Evolutionary conservation across 176 grass and related monocot genomes (phyloP), one percentile per base, ranked within the genome.

Genomic region (Puya raimondii): DNA sequence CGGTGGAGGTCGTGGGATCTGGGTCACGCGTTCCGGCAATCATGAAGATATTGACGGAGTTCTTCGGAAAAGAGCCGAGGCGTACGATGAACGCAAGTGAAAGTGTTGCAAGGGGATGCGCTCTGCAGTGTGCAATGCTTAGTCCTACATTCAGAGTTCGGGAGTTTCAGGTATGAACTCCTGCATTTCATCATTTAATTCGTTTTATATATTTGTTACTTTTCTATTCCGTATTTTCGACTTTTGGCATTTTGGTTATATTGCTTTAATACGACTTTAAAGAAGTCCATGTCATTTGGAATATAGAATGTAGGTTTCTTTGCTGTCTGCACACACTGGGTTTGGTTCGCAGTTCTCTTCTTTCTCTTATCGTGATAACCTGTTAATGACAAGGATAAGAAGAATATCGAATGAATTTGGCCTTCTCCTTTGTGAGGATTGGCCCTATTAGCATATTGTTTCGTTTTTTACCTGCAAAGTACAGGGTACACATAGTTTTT

Each of bases 71-170:
- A 65, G 88, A 91, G 49, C 85, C 91, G 0, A 88, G 85, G 50
- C 73, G 91, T 42, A 89, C 92, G 1, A 89, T 96, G 92, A 96
- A 96, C 74, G 92, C 92, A n/a, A 96, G 85, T 51, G 92, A 96
- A 66, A 91, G 92, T 79, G 88, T 96, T 3, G 92, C 92, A 2
- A 61, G 83, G 4, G 92, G 92, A 12, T 97, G 93, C 17, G 77
- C 86, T 63, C 86, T 97, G 48, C 80, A 96, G 29, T 96, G 92
- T 85, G 92, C 92, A 56, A 88, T 96, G 51, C 88, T 91, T 23
- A 96, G 92, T 67, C 92, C 92, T 64, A 96, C 92, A 48, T 96
- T 96, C 59, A 96, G 85, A 91, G 92, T 96, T 17, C 81, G 92
- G 13, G 92, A 91, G 2, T 96, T 96, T 67, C 88, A 96, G 92